Evolutionary conservation across 192 early-diverging fungal genomes (phyloP).

Genomic region (Powellomyces hirtus): DNA sequence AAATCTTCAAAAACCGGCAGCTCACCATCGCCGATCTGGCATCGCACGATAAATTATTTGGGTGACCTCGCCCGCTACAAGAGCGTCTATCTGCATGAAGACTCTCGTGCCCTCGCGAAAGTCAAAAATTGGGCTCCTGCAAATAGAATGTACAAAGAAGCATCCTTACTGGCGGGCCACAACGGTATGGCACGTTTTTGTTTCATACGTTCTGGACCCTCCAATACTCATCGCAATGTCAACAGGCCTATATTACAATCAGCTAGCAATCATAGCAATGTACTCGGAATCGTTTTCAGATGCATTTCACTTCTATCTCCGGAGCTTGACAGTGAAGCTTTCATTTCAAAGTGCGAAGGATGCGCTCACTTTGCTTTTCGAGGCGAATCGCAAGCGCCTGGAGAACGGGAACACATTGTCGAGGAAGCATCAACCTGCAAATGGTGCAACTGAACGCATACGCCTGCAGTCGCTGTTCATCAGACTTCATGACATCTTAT

Average conservation of each 20-base stretch:
- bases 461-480: conserved; percentile 9
- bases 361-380: conserved; percentile 23
- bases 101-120: background rate
- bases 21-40: conserved; percentile 19
- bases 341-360: conserved; percentile 39
- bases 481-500: conserved; percentile 33
- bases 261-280: conserved; percentile 34
- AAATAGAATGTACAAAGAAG: conserved; percentile 24
- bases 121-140: conserved; percentile 27
- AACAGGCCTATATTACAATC: conserved; percentile 40
- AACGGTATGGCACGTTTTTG: conserved; percentile 32
- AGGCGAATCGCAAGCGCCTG: conserved; percentile 6
- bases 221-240: too few species aligned
- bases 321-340: conserved; percentile 32
- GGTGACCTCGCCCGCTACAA: conserved; percentile 41
- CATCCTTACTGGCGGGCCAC: conserved; percentile 25
- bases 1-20: conserved; percentile 9
- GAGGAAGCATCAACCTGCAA: background rate
- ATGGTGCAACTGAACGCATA: background rate
- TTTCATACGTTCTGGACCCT: too few species aligned
- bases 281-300: conserved; percentile 11
- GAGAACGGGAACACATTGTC: background rate
- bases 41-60: conserved; percentile 26
- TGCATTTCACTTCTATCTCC: conserved; percentile 26
- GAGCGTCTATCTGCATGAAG: conserved; percentile 2